Evolutionary conservation across 169 alveolate genomes (phyloP).

Genomic region (Fabrea salina): DNA sequence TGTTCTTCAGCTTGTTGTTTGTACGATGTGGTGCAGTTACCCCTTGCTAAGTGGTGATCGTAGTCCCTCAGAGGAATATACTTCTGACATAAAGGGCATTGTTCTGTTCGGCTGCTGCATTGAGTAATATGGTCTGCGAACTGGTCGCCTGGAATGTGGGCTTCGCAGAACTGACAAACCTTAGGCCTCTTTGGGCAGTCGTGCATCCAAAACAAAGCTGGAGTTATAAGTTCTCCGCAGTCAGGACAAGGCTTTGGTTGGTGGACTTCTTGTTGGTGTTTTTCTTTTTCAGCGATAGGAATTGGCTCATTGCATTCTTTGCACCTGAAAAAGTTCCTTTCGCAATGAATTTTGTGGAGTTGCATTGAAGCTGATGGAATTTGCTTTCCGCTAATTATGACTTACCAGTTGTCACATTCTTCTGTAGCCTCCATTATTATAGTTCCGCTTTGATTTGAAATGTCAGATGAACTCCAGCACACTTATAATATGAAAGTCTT

Average conservation of each 20-base stretch:
- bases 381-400: conserved; percentile 14
- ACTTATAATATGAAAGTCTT: too few species aligned
- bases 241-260: neutral
- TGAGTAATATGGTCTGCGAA: conserved; percentile 1
- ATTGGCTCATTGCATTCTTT: neutral
- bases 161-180: conserved; percentile 15
- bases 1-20: neutral
- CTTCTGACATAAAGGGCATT: conserved; percentile 18
- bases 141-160: conserved; percentile 7
- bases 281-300: neutral
- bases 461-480: too few species aligned
- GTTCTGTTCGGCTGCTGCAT: conserved; percentile 19
- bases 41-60: conserved; percentile 8
- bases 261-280: neutral
- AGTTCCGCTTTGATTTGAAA: too few species aligned
- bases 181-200: conserved; percentile 10
- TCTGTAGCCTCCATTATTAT: too few species aligned
- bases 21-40: neutral
- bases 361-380: neutral
- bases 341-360: conserved; percentile 18
- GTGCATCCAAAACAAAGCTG: neutral
- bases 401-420: conserved; percentile 23
- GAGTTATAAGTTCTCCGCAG: neutral
- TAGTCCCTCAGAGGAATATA: conserved; percentile 19
- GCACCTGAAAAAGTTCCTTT: neutral